Base-by-base conservation (phyloP, 495 filamentous ascomycete genomes). In the Penicillium parvum region DNA sequence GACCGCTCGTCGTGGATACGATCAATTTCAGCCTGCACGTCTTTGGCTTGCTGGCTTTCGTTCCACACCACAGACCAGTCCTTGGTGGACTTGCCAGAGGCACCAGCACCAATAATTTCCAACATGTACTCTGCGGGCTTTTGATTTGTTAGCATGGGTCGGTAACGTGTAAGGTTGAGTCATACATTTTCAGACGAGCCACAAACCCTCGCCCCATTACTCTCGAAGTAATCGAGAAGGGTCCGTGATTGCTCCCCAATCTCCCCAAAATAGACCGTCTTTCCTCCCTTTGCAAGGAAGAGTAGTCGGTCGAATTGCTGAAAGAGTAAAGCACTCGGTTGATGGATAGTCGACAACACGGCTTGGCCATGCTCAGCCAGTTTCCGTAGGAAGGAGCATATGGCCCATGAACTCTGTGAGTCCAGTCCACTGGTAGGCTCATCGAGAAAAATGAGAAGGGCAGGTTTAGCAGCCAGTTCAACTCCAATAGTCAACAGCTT, bases 331-430 rank as follows among this genome's bases (percentile, higher is more conserved):
- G 89, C 88, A 1, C 85, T 90, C 1, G 90, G 90, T 57, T 98
- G 91, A 65, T 98, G 91, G 50, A 98, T 96, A 3, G 90, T 96
- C 54, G 86, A 90, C 5, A 96, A 79, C 54, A 96, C 84, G 20
- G 90, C 88, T 58, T 94, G 89, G 18, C 89, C 90, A 52, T 78
- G 83, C 63, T 88, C 84, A 32, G 89, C 88, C 21, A 96, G 74
- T 60, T 91, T 94, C 51, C 88, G 78, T n/a, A 96, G 69, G 30
- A 95, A 78, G 37, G 80, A 69, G 37, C 86, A 74, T 49, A 95
- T 92, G 14, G 86, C 79, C 86, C 85, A 95, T 3, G 88, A 85
- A 8, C 85, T 92, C 53, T 92, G 88, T 42, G 79, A 83, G 63
- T 95, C 88, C 9, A 95, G 65, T 51, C 88, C 88, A 39, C 85